Evolutionary conservation across 2,329 filamentous ascomycete species (phyloP), one percentile per base, ranked within the genome.

Genomic region (Exophiala viscosa): DNA sequence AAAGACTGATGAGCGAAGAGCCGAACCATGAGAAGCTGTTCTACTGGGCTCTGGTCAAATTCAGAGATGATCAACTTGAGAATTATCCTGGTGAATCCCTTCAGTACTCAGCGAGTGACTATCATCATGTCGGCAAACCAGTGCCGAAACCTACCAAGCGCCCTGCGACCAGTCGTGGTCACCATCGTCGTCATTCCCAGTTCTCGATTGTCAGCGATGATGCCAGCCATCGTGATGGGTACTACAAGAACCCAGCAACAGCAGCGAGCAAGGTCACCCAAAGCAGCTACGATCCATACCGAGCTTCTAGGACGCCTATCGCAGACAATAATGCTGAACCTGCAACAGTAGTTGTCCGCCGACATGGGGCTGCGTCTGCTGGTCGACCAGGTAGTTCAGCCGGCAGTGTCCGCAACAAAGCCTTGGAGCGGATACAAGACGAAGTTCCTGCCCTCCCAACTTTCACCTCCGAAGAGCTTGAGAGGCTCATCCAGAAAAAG

Each of bases 11-110:
- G 10, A 81, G 74, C 58, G 71, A 81, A 31, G 80, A 83, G 83
- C 76, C 82, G 3, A 97, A 95, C 59, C 89, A 96, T 50, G 90
- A 96, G 66, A 95, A 96, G 66, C 80, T 92, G 60, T 96, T 97
- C 69, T 99, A 97, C 69, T 87, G 84, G 70, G 80, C 95, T 15
- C 79, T 99, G 6, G 73, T 86, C 59, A 87, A 86, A 67, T 95
- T 96, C 67, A 82, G 88, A 40, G 85, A 95, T 59, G 84, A 89
- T 57, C 86, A 93, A 61, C 71, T 95, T 1, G 91, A 97, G 67
- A 88, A 96, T 65, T 97, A 93, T 65, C 73, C 77, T 49, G 86
- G 86, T 54, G 84, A 85, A 28, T 81, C 87, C 17, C 74, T 96
- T 50, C 82, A 82, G n/a, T 87, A 93, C 66, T 96, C 92, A 1